phyloP scores from a whole-genome alignment of 768 basidiomycete species.

The Agaricus bisporus region DNA sequence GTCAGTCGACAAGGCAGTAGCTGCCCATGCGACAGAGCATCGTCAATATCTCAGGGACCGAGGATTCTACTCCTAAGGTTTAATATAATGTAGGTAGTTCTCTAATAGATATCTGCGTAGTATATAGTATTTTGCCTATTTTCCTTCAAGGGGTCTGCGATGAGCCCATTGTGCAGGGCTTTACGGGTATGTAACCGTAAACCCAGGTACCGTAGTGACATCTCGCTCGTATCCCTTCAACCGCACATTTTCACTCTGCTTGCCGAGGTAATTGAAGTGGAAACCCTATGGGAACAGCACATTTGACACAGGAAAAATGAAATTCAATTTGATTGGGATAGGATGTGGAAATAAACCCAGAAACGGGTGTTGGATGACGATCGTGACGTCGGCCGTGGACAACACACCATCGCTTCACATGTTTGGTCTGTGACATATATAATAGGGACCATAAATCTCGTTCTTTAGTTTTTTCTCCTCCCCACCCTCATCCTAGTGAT shows the following conservation, averaged over 20 bases:
- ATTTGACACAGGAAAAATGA: not conserved
- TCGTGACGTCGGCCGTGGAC: not conserved
- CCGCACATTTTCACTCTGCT: constrained; percentile 4
- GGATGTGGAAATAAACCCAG: not conserved
- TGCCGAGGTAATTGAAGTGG: not conserved
- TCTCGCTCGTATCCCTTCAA: constrained; percentile 7
- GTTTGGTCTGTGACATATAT: constrained; percentile 5
- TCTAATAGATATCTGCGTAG: not conserved
- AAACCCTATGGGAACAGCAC: not conserved
- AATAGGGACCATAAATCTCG: constrained; percentile 6
- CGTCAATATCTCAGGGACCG: constrained; percentile 33
- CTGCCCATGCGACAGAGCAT: constrained; percentile 42
- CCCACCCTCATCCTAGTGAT: constrained; percentile 27
- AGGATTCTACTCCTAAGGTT: constrained; percentile 33
- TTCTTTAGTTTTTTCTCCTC: constrained; percentile 6
- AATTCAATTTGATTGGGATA: not conserved
- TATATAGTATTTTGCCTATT: no score
- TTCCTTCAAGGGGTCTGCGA: no score
- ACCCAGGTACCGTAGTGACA: not conserved
- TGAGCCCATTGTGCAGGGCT: not conserved
- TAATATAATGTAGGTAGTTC: not conserved
- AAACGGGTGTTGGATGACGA: no score
- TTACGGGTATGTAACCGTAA: not conserved
- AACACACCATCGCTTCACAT: not conserved
- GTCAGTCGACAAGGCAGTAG: constrained; percentile 41